These are phyloP conservation scores for Monilinia aucupariae DNA, from an alignment of 2,329 filamentous ascomycete genomes.

Conservation along the genomic window DNA sequence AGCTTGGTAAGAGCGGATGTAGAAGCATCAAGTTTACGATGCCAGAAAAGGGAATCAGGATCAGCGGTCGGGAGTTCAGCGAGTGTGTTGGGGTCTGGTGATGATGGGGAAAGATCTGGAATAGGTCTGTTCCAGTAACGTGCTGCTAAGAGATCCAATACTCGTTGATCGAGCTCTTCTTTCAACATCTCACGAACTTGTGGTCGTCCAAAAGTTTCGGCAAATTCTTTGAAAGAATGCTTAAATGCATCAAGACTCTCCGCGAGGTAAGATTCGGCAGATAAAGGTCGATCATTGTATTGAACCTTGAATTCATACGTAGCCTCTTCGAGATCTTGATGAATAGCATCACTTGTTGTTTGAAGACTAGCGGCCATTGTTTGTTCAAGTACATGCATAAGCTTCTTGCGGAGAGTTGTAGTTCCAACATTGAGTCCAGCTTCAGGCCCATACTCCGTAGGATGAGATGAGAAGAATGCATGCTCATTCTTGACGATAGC, in stretches of 20 bases:
- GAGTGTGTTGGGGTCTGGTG: conserved; percentile 65
- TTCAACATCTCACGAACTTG: conserved; percentile 90
- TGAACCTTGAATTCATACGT: conserved; percentile 99
- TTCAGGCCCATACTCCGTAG: conserved; percentile 69
- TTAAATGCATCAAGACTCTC: conserved; percentile 96
- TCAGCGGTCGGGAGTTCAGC: conserved; percentile 79
- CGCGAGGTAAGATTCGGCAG: conserved; percentile 92
- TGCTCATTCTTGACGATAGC: conserved; percentile 86
- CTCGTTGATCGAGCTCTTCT: conserved; percentile 86
- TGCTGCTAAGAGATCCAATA: conserved; percentile 86
- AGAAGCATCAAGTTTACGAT: conserved; percentile 87
- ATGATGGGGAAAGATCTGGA: conserved; percentile 65
- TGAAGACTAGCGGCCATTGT: conserved; percentile 94
- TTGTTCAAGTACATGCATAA: conserved; percentile 95
- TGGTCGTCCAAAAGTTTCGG: conserved; percentile 79
- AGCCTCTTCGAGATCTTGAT: conserved; percentile 91
- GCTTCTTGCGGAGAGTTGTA: conserved; percentile 80
- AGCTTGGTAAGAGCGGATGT: conserved; percentile 87
- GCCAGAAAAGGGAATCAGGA: conserved; percentile 83
- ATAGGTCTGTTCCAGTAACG: conserved; percentile 97
- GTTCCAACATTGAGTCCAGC: conserved; percentile 76
- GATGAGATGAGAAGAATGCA: conserved; percentile 78
- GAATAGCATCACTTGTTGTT: conserved; percentile 84
- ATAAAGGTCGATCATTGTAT: conserved; percentile 93
- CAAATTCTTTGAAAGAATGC: conserved; percentile 92